Evolutionary conservation across 2,329 filamentous ascomycete species (phyloP).

Genomic region (Cryphonectria carpinicola): DNA sequence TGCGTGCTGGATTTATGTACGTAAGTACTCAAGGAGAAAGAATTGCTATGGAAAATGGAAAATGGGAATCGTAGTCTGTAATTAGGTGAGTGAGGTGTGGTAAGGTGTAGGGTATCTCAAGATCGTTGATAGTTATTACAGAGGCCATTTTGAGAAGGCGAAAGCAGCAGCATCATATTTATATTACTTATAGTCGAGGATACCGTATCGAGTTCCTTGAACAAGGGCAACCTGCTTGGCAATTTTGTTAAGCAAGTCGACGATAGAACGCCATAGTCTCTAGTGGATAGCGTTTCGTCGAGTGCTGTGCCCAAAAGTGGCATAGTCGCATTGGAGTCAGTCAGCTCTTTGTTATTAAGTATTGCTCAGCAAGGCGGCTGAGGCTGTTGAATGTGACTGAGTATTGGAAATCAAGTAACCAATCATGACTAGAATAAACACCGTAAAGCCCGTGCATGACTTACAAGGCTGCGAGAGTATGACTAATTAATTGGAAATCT

Average conservation of each 20-base stretch:
- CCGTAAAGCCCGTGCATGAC: conserved; percentile 1
- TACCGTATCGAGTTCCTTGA: not conserved
- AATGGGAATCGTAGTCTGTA: not conserved
- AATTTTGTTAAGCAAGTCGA: not conserved
- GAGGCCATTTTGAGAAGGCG: not conserved
- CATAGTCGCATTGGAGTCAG: not conserved
- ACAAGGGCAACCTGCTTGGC: not conserved
- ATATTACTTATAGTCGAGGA: not conserved
- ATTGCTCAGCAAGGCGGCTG: conserved; percentile 5
- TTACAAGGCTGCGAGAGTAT: not conserved
- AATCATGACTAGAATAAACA: not conserved
- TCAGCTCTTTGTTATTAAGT: not conserved
- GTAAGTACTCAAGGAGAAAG: not conserved
- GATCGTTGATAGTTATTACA: not conserved
- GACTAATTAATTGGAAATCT: not conserved
- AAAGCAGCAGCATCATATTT: conserved; percentile 5
- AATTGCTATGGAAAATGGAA: not conserved
- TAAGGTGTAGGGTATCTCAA: not conserved
- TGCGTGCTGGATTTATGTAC: not conserved
- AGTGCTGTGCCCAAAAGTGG: not conserved
- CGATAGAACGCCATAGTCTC: not conserved
- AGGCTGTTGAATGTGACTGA: not conserved
- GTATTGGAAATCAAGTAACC: not conserved
- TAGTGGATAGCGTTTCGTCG: not conserved
- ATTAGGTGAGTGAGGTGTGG: not conserved